phyloP scores from a whole-genome alignment of 1,284 basidiomycete genomes.

The Ceratobasidium sp. region DNA sequence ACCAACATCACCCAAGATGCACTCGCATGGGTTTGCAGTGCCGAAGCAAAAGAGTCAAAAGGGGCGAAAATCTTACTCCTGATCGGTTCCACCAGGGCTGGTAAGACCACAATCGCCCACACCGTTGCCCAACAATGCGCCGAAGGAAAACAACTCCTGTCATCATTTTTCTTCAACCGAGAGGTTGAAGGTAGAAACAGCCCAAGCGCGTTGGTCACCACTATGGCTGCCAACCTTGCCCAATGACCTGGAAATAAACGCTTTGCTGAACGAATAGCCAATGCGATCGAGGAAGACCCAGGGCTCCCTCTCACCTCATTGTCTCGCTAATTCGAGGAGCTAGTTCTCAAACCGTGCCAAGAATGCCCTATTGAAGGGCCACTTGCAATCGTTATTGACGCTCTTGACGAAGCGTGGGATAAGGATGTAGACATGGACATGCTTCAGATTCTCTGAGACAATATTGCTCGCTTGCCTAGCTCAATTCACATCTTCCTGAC shows the following conservation, averaged over 20 bases:
- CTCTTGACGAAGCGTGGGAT: slow-evolving; percentile 27
- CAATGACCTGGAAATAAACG: no score
- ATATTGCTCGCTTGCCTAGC: background rate
- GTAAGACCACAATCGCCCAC: slow-evolving; percentile 27
- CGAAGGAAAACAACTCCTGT: slow-evolving; percentile 1
- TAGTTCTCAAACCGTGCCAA: background rate
- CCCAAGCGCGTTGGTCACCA: background rate
- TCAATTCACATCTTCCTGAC: slow-evolving; percentile 7
- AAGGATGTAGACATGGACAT: background rate
- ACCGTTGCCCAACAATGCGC: background rate
- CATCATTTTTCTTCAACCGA: slow-evolving; percentile 45
- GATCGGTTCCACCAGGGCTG: slow-evolving; percentile 4
- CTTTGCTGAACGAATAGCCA: background rate
- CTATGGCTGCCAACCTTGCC: slow-evolving; percentile 12
- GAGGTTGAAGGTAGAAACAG: slow-evolving; percentile 5
- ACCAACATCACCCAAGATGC: background rate
- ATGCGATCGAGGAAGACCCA: background rate
- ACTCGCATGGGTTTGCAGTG: background rate
- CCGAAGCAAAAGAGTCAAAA: no score
- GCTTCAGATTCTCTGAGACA: slow-evolving; percentile 2
- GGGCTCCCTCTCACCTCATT: slow-evolving; percentile 6
- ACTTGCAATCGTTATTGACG: slow-evolving; percentile 23
- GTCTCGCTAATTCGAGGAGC: background rate
- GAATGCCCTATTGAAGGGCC: background rate
- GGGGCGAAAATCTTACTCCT: slow-evolving; percentile 12